phyloP scores from a whole-genome alignment of 2,329 filamentous ascomycete genomes.

The Talaromyces sp. region DNA sequence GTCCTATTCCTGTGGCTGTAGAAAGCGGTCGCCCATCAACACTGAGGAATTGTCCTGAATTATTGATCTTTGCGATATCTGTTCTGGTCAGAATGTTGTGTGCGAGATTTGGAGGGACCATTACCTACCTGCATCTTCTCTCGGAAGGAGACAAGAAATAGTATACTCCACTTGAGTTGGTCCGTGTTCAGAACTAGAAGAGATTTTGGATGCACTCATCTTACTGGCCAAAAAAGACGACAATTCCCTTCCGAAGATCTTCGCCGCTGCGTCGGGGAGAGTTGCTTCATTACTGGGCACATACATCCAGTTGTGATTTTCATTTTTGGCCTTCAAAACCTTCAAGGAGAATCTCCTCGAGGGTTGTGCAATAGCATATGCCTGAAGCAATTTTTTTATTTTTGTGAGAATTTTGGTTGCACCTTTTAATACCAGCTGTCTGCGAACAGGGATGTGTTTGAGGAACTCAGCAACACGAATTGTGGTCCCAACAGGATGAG shows the following conservation, averaged over 20 bases:
- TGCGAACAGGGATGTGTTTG: slow-evolving; percentile 61
- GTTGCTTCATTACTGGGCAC: slow-evolving; percentile 54
- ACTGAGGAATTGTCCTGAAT: slow-evolving; percentile 55
- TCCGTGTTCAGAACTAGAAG: background rate
- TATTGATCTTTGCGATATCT: slow-evolving; percentile 43
- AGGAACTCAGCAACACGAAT: slow-evolving; percentile 61
- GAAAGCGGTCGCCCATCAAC: slow-evolving; percentile 62
- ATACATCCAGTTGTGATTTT: slow-evolving; percentile 64
- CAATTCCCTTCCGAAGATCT: slow-evolving; percentile 58
- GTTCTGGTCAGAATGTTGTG: slow-evolving; percentile 21
- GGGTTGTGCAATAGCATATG: slow-evolving; percentile 63
- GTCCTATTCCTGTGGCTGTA: slow-evolving; percentile 52
- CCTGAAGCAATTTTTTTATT: slow-evolving; percentile 58
- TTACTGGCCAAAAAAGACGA: slow-evolving; percentile 52
- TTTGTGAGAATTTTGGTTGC: slow-evolving; percentile 53
- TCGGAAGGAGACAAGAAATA: slow-evolving; percentile 55
- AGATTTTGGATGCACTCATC: slow-evolving; percentile 31
- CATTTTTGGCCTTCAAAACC: slow-evolving; percentile 61
- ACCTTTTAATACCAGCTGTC: slow-evolving; percentile 57
- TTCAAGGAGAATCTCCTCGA: slow-evolving; percentile 59
- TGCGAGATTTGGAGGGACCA: background rate
- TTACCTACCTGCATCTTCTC: slow-evolving; percentile 31
- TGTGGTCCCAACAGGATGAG: slow-evolving; percentile 64
- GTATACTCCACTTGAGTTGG: slow-evolving; percentile 37
- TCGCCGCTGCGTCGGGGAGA: slow-evolving; percentile 58